phyloP scores from a whole-genome alignment of 768 basidiomycete genomes.

The Tricholoma flavovirens region DNA sequence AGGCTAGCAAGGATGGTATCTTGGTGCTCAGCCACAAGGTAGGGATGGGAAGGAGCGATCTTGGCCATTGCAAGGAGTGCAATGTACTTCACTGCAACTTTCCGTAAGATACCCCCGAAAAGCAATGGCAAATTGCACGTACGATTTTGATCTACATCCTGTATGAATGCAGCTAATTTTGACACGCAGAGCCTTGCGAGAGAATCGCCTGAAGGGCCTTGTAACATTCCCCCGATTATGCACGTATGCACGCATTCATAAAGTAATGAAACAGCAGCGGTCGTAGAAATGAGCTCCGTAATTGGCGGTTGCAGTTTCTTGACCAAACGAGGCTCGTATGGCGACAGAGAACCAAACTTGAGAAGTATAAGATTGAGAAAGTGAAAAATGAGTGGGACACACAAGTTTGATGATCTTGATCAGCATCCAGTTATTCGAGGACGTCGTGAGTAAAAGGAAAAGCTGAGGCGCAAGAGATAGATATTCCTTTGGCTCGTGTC shows the following conservation, averaged over 20 bases:
- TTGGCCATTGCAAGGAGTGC: slow-evolving; percentile 92
- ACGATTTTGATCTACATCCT: slow-evolving; percentile 96
- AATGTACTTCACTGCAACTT: slow-evolving; percentile 87
- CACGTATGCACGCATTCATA: slow-evolving; percentile 99
- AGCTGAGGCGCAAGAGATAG: slow-evolving; percentile 85
- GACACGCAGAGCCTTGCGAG: slow-evolving; percentile 87
- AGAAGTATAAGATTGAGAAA: slow-evolving; percentile 5
- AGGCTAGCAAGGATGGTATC: slow-evolving; percentile 86
- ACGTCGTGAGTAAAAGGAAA: slow-evolving; percentile 88
- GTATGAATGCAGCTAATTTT: slow-evolving; percentile 86
- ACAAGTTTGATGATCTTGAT: slow-evolving; percentile 98
- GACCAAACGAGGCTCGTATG: slow-evolving; percentile 88
- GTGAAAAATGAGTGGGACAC: slow-evolving; percentile 5
- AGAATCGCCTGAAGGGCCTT: slow-evolving; percentile 66
- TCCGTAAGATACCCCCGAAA: slow-evolving; percentile 5
- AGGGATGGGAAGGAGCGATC: slow-evolving; percentile 88
- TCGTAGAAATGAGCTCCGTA: slow-evolving; percentile 92
- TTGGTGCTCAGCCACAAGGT: slow-evolving; percentile 88
- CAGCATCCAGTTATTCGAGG: slow-evolving; percentile 99
- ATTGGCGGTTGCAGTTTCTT: slow-evolving; percentile 93
- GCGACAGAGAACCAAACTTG: slow-evolving; percentile 90
- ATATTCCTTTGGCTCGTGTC: slow-evolving; percentile 73
- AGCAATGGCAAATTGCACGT: slow-evolving; percentile 27
- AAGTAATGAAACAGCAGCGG: slow-evolving; percentile 89
- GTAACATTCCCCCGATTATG: slow-evolving; percentile 95